phyloP scores from a whole-genome alignment of 108 stramenopile species.

The Fragilariopsis cylindrus region DNA sequence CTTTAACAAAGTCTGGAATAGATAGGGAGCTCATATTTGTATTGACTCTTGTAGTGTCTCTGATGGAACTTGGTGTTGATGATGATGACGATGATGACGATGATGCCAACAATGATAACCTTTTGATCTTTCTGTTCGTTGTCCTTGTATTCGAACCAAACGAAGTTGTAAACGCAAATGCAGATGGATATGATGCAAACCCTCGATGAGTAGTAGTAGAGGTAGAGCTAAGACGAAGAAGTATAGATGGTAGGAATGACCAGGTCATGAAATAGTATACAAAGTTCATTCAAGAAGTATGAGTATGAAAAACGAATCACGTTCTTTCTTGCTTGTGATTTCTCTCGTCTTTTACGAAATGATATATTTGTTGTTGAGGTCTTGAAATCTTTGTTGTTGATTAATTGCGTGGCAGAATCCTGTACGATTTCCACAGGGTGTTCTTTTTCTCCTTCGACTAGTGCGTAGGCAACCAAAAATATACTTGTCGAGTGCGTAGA shows the following conservation, averaged over 20 bases:
- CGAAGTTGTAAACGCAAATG: background rate
- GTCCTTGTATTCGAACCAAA: background rate
- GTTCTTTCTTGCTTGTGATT: too few relatives aligned
- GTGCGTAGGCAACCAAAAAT: too few relatives aligned
- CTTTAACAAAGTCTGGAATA: background rate
- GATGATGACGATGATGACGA: slow-evolving; percentile 1
- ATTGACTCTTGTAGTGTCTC: background rate
- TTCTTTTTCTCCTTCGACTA: too few relatives aligned
- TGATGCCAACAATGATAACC: background rate
- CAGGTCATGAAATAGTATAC: background rate
- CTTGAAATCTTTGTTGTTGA: too few relatives aligned
- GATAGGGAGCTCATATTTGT: slow-evolving; percentile 2
- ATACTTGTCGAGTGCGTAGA: too few relatives aligned
- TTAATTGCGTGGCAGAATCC: too few relatives aligned
- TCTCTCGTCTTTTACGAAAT: too few relatives aligned
- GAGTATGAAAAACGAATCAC: too few relatives aligned
- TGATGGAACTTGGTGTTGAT: background rate
- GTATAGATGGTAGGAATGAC: background rate
- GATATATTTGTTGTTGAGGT: too few relatives aligned
- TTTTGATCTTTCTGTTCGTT: background rate
- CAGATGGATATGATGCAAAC: background rate
- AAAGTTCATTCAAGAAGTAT: background rate
- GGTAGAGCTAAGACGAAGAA: background rate
- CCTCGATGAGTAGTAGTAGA: background rate
- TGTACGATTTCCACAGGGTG: too few relatives aligned